A percentile compares a stretch with the other conserved stretches of the same genome.
These are phyloP conservation scores for Nidularia pulvinata DNA, from an alignment of 768 basidiomycete species.

Conservation along the genomic window DNA sequence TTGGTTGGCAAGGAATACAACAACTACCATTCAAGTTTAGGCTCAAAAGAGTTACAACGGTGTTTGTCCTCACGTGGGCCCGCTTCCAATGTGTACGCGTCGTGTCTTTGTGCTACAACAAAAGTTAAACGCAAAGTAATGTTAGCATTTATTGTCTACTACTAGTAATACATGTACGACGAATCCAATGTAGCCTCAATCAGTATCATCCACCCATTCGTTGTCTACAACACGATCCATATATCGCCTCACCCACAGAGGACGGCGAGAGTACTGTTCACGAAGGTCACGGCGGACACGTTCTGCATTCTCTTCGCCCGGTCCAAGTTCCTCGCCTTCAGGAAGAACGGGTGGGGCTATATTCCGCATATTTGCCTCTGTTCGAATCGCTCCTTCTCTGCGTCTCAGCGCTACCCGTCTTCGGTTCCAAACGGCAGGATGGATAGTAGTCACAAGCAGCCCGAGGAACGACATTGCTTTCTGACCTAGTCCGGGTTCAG, in stretches of 20 bases:
- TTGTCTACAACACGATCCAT: conserved; percentile 61
- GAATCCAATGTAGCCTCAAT: conserved; percentile 17
- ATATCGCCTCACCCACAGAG: conserved; percentile 64
- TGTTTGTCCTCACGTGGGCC: too few relatives aligned
- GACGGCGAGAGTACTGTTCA: conserved; percentile 48
- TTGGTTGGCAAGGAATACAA: not conserved
- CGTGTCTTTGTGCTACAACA: not conserved
- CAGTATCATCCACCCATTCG: conserved; percentile 72
- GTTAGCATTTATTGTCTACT: not conserved
- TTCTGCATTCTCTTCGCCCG: conserved; percentile 22
- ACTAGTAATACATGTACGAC: conserved; percentile 1
- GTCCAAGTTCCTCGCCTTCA: conserved; percentile 23
- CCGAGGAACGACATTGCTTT: conserved; percentile 53
- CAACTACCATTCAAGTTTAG: not conserved
- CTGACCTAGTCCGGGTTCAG: conserved; percentile 48
- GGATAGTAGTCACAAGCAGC: conserved; percentile 59
- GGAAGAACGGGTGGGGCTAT: conserved; percentile 18
- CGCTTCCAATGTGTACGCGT: too few relatives aligned
- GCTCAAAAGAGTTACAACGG: too few relatives aligned
- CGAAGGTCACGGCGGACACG: conserved; percentile 42
- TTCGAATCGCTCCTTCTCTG: conserved; percentile 67
- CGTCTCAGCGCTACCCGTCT: conserved; percentile 55
- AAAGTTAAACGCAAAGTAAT: not conserved
- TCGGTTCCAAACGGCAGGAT: conserved; percentile 77
- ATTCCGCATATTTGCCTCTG: conserved; percentile 54